A percentile compares a stretch with the other conserved stretches of the same genome.
Conservation (phyloP, 176 grass and related monocot species). For the Melocanna baccifera region DNA sequence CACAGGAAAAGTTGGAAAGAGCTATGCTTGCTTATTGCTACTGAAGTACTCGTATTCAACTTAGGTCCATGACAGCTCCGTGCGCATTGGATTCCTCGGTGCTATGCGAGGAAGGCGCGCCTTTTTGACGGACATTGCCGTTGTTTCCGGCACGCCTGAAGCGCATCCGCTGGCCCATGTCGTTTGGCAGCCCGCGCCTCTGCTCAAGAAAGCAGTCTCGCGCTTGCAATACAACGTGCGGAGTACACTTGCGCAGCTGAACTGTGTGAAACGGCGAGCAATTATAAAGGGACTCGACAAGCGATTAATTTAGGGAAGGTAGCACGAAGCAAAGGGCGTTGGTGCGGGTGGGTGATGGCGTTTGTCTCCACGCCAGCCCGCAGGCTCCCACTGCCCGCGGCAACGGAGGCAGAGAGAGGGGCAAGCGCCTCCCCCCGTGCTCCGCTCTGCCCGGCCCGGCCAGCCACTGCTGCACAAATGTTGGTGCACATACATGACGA, state of each 20-base stretch:
- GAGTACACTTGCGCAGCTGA: not conserved
- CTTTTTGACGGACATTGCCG: conserved; percentile 9
- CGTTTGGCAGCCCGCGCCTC: conserved; percentile 12
- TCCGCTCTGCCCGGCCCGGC: not conserved
- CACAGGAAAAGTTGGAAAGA: not conserved
- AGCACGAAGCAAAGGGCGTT: not conserved
- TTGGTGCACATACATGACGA: not conserved
- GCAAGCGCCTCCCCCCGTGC: not conserved
- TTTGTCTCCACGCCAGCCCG: conserved; percentile 17
- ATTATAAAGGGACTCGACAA: not conserved
- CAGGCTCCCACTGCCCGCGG: conserved; percentile 8
- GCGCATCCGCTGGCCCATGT: not conserved
- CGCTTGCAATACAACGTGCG: not conserved
- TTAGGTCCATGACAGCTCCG: not conserved
- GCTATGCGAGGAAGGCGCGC: conserved; percentile 1
- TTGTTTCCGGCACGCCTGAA: not conserved
- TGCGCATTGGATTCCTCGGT: not conserved
- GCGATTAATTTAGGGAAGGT: not conserved
- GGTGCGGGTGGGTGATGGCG: not conserved
- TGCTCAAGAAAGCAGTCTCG: not conserved
- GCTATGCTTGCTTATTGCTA: not conserved
- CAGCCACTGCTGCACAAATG: not conserved
- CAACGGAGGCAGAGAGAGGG: not conserved
- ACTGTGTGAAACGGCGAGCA: not conserved
- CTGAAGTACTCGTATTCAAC: too few species aligned